A percentile compares a stretch with the other conserved stretches of the same genome.
phyloP scores from a whole-genome alignment of 2,329 filamentous ascomycete genomes.

The Mariannaea sp. region DNA sequence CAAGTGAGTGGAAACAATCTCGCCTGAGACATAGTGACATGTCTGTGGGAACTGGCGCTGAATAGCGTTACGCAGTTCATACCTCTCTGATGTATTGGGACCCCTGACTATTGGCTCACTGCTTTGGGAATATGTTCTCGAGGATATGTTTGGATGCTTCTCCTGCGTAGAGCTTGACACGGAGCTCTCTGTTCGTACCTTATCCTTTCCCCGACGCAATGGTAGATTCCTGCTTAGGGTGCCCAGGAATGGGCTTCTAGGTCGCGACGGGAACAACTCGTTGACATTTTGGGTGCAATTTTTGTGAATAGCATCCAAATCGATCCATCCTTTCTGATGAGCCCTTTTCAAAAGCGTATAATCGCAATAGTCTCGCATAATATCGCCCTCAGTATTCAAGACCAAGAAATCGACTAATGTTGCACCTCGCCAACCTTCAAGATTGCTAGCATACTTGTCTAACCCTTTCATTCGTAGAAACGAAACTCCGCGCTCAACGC shows the following conservation, averaged over 20 bases:
- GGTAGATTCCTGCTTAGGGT: background rate
- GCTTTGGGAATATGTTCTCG: background rate
- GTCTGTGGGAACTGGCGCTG: constrained; percentile 7
- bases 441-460: background rate
- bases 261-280: background rate
- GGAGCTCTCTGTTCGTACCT: background rate
- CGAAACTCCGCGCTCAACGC: constrained; percentile 19
- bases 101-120: background rate
- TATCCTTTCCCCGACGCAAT: no score
- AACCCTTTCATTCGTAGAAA: constrained; percentile 27
- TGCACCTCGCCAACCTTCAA: constrained; percentile 24
- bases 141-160: background rate
- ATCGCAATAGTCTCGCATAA: constrained; percentile 33
- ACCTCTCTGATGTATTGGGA: background rate
- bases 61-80: constrained; percentile 3
- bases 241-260: constrained; percentile 4
- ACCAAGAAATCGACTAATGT: constrained; percentile 31
- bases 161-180: background rate
- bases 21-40: background rate
- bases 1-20: constrained; percentile 14
- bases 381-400: constrained; percentile 32
- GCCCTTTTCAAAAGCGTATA: constrained; percentile 16
- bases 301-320: background rate
- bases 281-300: background rate
- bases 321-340: constrained; percentile 20